Evolutionary conservation across 2,329 filamentous ascomycete genomes (phyloP), one percentile per base, ranked within the genome.

Genomic region (Zarea fungicola): DNA sequence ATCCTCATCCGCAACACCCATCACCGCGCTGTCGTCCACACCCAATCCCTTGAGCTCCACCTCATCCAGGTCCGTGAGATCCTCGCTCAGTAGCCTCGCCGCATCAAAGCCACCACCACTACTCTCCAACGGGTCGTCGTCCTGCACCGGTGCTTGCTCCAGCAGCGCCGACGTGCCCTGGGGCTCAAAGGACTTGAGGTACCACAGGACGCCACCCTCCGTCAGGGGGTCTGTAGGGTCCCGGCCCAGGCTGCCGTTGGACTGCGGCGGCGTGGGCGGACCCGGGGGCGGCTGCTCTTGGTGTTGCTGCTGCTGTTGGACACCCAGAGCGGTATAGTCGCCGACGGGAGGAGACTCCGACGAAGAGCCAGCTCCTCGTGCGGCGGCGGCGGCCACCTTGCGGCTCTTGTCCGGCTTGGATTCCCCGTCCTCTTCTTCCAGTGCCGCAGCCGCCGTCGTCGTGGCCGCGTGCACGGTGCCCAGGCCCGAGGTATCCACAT

Each of bases 31-130:
- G 39, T 16, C 25, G 25, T 79, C 77, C 42, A 74, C 71, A 28
- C 71, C 75, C 28, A 89, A 71, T 28, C 85, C 88, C 59, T 87
- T 84, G 50, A 96, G 74, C 67, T 92, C 89, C 44, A 95, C 90
- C 55, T 96, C 91, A 58, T 95, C 91, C 63, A 96, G 83, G 62
- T 96, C 92, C 49, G 87, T 95, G 19, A 96, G 75, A 57, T 92
- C 88, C 65, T 96, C 91, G 59, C 88, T 95, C 66, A 92, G 83
- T 57, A 71, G 73, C 23, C 77, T 71, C 29, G 75, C 68, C 1
- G 86, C 81, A 48, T 91, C 86, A 28, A 84, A 77, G 10, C 44
- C 44, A 6, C 13, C 34, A 3, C n/a, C n/a, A n/a, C n/a, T n/a
- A n/a, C n/a, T n/a, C n/a, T n/a, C n/a, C n/a, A n/a, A n/a, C 18